Evolutionary conservation across 2,329 filamentous ascomycete genomes (phyloP).

Genomic region (Ceratocystis harringtonii): DNA sequence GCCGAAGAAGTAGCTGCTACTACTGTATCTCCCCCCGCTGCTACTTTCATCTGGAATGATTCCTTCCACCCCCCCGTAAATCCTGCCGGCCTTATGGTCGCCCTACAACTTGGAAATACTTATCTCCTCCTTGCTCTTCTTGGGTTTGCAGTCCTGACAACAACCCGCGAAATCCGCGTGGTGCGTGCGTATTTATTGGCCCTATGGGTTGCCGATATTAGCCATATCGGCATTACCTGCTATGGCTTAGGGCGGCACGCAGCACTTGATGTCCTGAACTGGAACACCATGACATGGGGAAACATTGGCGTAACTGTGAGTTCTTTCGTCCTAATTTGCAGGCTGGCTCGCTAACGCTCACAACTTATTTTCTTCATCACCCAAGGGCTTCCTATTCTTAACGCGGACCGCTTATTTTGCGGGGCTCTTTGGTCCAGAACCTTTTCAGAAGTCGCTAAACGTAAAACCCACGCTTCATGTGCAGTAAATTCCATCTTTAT

Average conservation of each 20-base stretch:
- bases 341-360: background rate
- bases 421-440: slow-evolving; percentile 40
- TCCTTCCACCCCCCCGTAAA: slow-evolving; percentile 24
- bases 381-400: slow-evolving; percentile 38
- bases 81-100: slow-evolving; percentile 35
- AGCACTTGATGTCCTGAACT: slow-evolving; percentile 38
- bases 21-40: slow-evolving; percentile 23
- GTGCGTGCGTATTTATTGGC: slow-evolving; percentile 52
- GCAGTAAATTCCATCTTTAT: too few species aligned
- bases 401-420: slow-evolving; percentile 42
- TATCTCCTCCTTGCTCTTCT: slow-evolving; percentile 52
- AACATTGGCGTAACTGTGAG: slow-evolving; percentile 52
- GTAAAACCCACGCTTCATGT: background rate
- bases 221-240: slow-evolving; percentile 47
- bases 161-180: slow-evolving; percentile 40
- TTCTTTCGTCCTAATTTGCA: slow-evolving; percentile 9
- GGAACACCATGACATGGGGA: slow-evolving; percentile 60
- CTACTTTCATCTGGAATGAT: slow-evolving; percentile 16
- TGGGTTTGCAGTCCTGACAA: slow-evolving; percentile 32
- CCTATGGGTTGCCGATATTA: slow-evolving; percentile 50
- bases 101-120: slow-evolving; percentile 53
- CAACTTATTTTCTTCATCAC: background rate
- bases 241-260: slow-evolving; percentile 43
- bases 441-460: background rate
- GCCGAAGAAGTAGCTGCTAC: too few species aligned